These are phyloP conservation scores for Ogataea polymorpha DNA, from an alignment of 805 yeast genomes.

Conservation along the genomic window DNA sequence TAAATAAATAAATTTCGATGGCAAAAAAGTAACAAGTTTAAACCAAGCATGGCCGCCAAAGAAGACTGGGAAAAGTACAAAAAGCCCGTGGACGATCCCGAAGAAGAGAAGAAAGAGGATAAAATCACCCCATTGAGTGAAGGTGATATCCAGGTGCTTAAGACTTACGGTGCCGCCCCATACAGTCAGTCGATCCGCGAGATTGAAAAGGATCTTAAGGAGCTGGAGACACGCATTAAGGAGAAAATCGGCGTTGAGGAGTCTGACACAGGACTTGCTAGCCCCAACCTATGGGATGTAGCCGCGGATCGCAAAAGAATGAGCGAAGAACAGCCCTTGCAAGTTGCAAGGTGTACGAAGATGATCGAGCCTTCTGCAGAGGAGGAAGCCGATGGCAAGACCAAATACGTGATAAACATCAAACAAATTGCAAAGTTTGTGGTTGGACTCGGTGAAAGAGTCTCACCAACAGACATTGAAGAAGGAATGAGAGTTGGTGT, in stretches of 20 bases:
- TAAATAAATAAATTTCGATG: slow-evolving; percentile 13
- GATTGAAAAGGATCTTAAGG: slow-evolving; percentile 83
- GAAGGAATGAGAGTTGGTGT: slow-evolving; percentile 99
- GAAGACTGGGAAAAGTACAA: slow-evolving; percentile 98
- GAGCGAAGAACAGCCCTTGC: slow-evolving; percentile 92
- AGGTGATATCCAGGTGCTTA: slow-evolving; percentile 95
- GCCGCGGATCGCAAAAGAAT: slow-evolving; percentile 93
- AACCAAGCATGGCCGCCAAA: slow-evolving; percentile 78
- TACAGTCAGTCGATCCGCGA: slow-evolving; percentile 77
- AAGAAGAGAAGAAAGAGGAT: slow-evolving; percentile 56
- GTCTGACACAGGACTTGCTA: slow-evolving; percentile 96
- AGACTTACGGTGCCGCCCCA: slow-evolving; percentile 97
- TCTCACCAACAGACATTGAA: slow-evolving; percentile 97
- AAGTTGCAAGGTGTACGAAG: slow-evolving; percentile 98
- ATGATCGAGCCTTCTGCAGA: slow-evolving; percentile 65
- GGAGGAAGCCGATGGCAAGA: slow-evolving; percentile 62
- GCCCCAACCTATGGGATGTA: slow-evolving; percentile 97
- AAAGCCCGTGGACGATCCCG: slow-evolving; percentile 70
- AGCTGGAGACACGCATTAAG: slow-evolving; percentile 80
- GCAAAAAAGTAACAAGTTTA: slow-evolving; percentile 14
- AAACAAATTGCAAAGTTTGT: slow-evolving; percentile 98
- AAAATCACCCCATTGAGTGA: slow-evolving; percentile 85
- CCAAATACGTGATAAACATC: slow-evolving; percentile 92
- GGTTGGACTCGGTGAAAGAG: slow-evolving; percentile 93
- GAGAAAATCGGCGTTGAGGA: slow-evolving; percentile 94